Evolutionary conservation across 139 green algal species (phyloP).

Genomic region (Chlorella vulgaris): DNA sequence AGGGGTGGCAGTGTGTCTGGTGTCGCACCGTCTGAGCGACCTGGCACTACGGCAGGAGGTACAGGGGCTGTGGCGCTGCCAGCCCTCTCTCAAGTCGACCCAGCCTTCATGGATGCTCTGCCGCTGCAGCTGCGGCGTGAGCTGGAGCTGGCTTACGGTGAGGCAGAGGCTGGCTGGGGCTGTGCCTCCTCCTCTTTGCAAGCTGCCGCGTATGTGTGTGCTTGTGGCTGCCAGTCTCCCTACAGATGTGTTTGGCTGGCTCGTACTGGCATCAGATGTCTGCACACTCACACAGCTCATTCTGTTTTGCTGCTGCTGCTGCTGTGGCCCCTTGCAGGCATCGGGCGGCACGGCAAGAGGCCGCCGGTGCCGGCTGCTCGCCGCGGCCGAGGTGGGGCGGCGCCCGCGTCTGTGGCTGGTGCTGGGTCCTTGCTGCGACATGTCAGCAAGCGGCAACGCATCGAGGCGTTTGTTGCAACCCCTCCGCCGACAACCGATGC

Average conservation of each 20-base stretch:
- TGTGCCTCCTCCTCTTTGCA: no score
- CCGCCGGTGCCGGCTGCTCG: not conserved
- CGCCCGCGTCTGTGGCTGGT: not conserved
- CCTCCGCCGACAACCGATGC: not conserved
- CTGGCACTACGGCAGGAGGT: no score
- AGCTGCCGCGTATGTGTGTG: no score
- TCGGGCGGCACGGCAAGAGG: not conserved
- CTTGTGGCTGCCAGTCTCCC: no score
- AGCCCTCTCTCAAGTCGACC: slow-evolving; percentile 70
- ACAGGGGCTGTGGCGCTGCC: slow-evolving; percentile 45
- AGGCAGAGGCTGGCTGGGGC: not conserved
- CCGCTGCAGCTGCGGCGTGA: slow-evolving; percentile 68
- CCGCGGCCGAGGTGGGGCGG: not conserved
- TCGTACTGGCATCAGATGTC: no score
- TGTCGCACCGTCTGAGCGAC: no score
- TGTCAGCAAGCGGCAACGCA: slow-evolving; percentile 10
- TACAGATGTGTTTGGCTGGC: no score
- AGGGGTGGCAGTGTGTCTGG: no score
- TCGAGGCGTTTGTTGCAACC: slow-evolving; percentile 1
- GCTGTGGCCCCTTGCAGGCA: slow-evolving; percentile 5
- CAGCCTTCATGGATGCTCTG: slow-evolving; percentile 68
- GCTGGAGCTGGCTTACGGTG: slow-evolving; percentile 71
- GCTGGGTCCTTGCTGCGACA: not conserved
- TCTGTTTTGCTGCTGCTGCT: no score
- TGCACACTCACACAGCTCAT: no score